Conservation (phyloP, 495 filamentous ascomycete genomes). For the Penicillium taxi region DNA sequence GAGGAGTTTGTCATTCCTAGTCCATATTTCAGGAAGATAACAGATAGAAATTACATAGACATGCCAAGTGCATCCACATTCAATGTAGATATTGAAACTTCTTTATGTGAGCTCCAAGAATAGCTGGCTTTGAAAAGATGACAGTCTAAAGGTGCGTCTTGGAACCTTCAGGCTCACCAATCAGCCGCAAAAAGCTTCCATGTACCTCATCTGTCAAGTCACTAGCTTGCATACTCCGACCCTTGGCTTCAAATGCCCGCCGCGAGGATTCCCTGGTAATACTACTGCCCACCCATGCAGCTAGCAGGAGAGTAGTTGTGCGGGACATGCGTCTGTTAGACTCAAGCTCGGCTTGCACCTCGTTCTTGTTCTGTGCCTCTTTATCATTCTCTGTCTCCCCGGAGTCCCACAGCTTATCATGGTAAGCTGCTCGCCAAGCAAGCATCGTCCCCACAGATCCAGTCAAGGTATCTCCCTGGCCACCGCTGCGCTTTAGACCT, state of each 20-base stretch:
- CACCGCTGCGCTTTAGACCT: slow-evolving; percentile 82
- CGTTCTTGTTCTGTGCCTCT: slow-evolving; percentile 30
- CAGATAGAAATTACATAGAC: no score
- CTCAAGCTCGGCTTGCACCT: slow-evolving; percentile 38
- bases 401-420: slow-evolving; percentile 71
- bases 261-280: slow-evolving; percentile 90
- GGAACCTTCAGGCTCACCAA: slow-evolving; percentile 49
- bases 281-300: slow-evolving; percentile 77
- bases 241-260: slow-evolving; percentile 77
- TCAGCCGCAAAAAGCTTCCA: slow-evolving; percentile 68
- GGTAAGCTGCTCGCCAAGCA: slow-evolving; percentile 79
- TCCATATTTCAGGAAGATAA: no score
- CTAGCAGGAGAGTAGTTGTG: slow-evolving; percentile 62
- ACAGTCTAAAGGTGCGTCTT: slow-evolving; percentile 30
- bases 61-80: no score
- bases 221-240: slow-evolving; percentile 84
- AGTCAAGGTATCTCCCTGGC: slow-evolving; percentile 93
- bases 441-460: slow-evolving; percentile 82
- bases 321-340: slow-evolving; percentile 40
- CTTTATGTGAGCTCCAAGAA: no score
- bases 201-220: slow-evolving; percentile 91
- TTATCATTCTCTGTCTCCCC: slow-evolving; percentile 37
- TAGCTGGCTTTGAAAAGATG: no score
- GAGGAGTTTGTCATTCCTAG: no score
- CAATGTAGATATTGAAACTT: no score